Base-by-base conservation (phyloP, 306 rosid genomes). In the Vigna reflexopilosa region DNA sequence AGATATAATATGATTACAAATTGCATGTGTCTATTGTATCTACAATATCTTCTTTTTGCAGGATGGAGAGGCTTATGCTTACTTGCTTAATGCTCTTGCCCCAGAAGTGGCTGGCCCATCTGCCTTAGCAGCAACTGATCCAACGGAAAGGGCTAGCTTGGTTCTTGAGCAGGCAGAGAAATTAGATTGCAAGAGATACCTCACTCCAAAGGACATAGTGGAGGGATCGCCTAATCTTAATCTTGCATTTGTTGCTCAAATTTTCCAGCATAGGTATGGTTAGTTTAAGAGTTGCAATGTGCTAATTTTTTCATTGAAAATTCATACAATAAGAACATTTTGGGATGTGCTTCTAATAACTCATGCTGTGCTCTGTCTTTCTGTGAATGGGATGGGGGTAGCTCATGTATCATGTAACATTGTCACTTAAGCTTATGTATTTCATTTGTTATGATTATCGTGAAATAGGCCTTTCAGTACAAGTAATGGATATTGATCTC, bases 241-340 rank as follows among this genome's bases (percentile, higher is more conserved):
- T 87, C 99, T 96, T 85, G 99, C 99, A 70, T 96, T 96, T 86
- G 99, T 96, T 83, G 99, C 99, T 22, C 96, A 93, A 85, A 90
- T 96, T 77, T 96, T 96, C 89, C 99, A 96, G 87, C 96, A 91
- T 57, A 93, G 99, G 99, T 93, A 82, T 86, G 90, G 77, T 59
- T 73, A 28, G 71, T 67, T 28, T 70, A 61, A n/a, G 49, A 78
- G 45, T 74, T 82, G 75, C 71, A 49, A 34, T 77, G 54, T 55
- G 64, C 48, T 54, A 4, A 3, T 67, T 49, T 42, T 55, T 66
- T 49, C 22, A 32, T 81, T 57, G 40, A 40, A 20, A 54, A 30
- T 66, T 36, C 52, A 26, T 67, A 63, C 49, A 28, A 22, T 45
- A 8, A 61, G 65, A 78, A 63, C 64, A 30, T 55, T 62, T 42